Evolutionary conservation across 345 rosid species (phyloP), one percentile per base, ranked within the genome.

Genomic region (Leavenworthia alabamica): DNA sequence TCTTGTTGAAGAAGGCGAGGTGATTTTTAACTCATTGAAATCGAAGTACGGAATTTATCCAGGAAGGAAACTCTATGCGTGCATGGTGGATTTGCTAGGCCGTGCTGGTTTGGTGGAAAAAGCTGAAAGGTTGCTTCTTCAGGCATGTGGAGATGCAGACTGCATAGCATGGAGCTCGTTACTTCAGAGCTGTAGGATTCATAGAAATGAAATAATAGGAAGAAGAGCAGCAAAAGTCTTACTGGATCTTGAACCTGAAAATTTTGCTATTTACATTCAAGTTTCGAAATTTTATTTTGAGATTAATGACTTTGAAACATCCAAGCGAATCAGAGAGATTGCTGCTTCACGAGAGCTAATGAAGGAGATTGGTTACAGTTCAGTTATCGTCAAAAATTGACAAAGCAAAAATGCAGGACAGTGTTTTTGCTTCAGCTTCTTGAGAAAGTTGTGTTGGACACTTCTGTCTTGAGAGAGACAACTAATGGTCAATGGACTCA

Each of bases 81-180:
- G 96, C 65, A 79, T 91, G 90, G 74, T 84, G 45, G 92, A 88
- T 81, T 80, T 88, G 61, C 60, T 86, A 67, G 92, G 98, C 42
- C 83, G 87, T 43, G 83, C 89, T 56, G 90, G 89, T 73, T 56
- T 83, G 58, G 76, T 88, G 15, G 62, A 79, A 10, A 80, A 86
- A 74, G 96, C 90, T 1, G 89, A 84, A 56, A 77, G 48, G 33
- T 72, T 91, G 69, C 77, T 82, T 66, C 80, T 64, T 48, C 79
- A 67, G 65, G 74, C 80, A 26, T 71, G 74, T 3, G 81, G 70
- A 44, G 72, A 65, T 69, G 82, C 73, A 35, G 80, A 81, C 69
- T 74, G 79, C 76, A 76, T 77, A 7, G 82, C 81, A 71, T 91
- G 91, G 90, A 80, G 84, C 73, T 91, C 98, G 2, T 76, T 91